These are phyloP conservation scores for Mycena citricolor DNA, from an alignment of 1,284 basidiomycete species.

Conservation along the genomic window DNA sequence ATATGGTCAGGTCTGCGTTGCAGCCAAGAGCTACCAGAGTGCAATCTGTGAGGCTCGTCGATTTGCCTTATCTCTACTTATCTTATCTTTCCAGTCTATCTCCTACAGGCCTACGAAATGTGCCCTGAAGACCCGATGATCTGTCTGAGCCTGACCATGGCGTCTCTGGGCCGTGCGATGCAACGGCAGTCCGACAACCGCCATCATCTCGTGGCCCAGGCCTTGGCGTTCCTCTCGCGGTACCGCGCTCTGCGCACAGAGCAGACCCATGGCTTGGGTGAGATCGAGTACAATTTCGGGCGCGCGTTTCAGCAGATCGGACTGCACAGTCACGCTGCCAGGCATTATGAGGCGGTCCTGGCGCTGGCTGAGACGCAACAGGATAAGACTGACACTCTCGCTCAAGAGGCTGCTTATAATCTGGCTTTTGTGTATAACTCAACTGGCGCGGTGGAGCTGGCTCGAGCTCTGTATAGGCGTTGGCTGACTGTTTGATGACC, in stretches of 20 bases:
- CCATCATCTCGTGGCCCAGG: conserved; percentile 82
- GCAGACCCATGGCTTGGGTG: conserved; percentile 51
- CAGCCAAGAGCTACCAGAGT: conserved; percentile 85
- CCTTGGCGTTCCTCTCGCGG: conserved; percentile 76
- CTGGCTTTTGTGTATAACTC: conserved; percentile 79
- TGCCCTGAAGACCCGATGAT: conserved; percentile 84
- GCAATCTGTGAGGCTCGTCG: conserved; percentile 71
- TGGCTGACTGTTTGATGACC: conserved; percentile 68
- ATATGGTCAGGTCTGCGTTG: conserved; percentile 88
- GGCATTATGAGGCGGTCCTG: conserved; percentile 80
- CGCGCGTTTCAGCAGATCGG: conserved; percentile 88
- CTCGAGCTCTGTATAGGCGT: conserved; percentile 60
- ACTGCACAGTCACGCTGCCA: conserved; percentile 75
- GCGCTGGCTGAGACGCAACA: conserved; percentile 50
- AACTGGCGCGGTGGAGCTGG: conserved; percentile 71
- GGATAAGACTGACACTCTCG: conserved; percentile 2
- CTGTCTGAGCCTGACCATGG: conserved; percentile 79
- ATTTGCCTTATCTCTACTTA: conserved; percentile 1
- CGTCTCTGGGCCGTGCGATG: conserved; percentile 87
- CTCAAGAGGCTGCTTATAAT: conserved; percentile 81
- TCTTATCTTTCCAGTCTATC: conserved; percentile 62
- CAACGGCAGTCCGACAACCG: conserved; percentile 94
- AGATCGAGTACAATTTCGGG: conserved; percentile 92
- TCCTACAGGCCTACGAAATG: conserved; percentile 85
- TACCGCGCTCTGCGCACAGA: conserved; percentile 63